phyloP scores from a whole-genome alignment of 2,329 filamentous ascomycete species.

The Fusarium lateritium region DNA sequence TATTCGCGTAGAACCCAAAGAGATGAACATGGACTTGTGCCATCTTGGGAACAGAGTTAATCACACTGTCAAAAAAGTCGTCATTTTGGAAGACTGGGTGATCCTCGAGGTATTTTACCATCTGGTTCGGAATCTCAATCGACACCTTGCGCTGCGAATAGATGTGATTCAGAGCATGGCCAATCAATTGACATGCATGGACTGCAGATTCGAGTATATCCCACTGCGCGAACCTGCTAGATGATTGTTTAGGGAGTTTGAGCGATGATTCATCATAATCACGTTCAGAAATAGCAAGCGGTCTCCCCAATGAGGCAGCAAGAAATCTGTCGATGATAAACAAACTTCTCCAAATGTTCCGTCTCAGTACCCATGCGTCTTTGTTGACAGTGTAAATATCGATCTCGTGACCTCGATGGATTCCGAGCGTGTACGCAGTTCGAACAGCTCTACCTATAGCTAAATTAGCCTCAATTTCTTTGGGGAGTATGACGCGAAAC shows the following conservation, averaged over 20 bases:
- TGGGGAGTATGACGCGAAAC: constrained; percentile 17
- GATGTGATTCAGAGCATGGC: constrained; percentile 70
- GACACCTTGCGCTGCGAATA: constrained; percentile 74
- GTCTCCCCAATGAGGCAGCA: constrained; percentile 73
- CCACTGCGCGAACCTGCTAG: background rate
- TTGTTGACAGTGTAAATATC: constrained; percentile 61
- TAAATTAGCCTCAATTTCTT: constrained; percentile 19
- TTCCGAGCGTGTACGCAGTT: constrained; percentile 72
- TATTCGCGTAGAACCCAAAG: constrained; percentile 73
- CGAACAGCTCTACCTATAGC: constrained; percentile 72
- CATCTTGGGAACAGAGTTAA: constrained; percentile 61
- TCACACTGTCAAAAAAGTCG: constrained; percentile 12
- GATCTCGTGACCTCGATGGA: constrained; percentile 70
- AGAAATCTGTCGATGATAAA: constrained; percentile 76
- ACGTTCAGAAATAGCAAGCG: constrained; percentile 72
- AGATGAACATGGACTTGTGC: constrained; percentile 75
- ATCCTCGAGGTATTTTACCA: constrained; percentile 61
- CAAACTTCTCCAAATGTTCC: constrained; percentile 75
- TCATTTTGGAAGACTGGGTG: constrained; percentile 64
- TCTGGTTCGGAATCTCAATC: constrained; percentile 69
- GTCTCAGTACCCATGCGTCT: constrained; percentile 62
- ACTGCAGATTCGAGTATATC: constrained; percentile 68
- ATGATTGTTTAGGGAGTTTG: constrained; percentile 50
- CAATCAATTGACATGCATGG: constrained; percentile 70
- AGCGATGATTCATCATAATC: constrained; percentile 70